phyloP scores from a whole-genome alignment of 495 filamentous ascomycete genomes.

The Aspergillus wentii region DNA sequence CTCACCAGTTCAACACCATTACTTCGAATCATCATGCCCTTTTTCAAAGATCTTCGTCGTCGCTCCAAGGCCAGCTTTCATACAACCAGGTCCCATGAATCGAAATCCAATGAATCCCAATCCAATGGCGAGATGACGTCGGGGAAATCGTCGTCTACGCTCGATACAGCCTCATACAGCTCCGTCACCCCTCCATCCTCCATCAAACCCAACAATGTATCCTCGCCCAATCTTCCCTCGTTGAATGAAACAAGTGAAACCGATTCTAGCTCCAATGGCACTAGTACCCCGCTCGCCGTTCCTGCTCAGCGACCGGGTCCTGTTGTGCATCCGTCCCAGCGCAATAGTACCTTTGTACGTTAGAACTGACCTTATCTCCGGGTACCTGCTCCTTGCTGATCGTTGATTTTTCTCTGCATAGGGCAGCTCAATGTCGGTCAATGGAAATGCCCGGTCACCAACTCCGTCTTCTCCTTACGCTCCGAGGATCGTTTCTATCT shows the following conservation, averaged over 20 bases:
- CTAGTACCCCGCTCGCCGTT: conserved; percentile 18
- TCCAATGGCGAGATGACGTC: conserved; percentile 45
- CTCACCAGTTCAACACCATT: too few species aligned
- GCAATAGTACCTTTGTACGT: conserved; percentile 46
- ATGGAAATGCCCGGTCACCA: conserved; percentile 44
- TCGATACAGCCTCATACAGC: conserved; percentile 52
- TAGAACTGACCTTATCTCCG: too few species aligned
- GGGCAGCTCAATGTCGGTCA: conserved; percentile 44
- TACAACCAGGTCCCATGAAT: conserved; percentile 50
- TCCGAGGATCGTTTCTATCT: conserved; percentile 68
- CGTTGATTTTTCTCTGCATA: not conserved
- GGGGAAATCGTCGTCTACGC: conserved; percentile 60
- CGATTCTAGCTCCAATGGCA: conserved; percentile 12
- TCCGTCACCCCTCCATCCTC: conserved; percentile 57
- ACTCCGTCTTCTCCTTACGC: conserved; percentile 69
- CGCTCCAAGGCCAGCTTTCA: conserved; percentile 64
- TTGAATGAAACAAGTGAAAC: conserved; percentile 35
- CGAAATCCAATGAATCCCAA: conserved; percentile 39
- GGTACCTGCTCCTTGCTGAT: not conserved
- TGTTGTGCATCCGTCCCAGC: conserved; percentile 40
- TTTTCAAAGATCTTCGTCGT: conserved; percentile 74
- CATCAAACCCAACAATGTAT: conserved; percentile 49
- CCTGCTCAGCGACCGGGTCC: conserved; percentile 41
- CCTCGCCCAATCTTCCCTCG: conserved; percentile 49
- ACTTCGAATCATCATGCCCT: conserved; percentile 56